Evolutionary conservation across 768 basidiomycete species (phyloP), one percentile per base, ranked within the genome.

Genomic region (Lepiota subincarnata): DNA sequence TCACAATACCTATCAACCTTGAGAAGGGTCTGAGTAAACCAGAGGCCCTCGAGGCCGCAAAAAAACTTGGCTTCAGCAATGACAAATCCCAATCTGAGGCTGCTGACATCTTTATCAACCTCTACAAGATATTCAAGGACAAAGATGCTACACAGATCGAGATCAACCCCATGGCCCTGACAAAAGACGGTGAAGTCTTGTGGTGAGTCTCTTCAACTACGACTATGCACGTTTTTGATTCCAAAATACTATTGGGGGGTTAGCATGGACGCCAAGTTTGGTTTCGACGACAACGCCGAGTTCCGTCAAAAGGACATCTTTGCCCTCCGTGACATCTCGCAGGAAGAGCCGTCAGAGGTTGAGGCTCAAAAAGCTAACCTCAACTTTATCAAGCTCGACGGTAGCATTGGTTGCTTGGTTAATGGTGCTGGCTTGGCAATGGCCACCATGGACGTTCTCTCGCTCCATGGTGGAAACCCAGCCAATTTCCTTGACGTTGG

Each of bases 381-480:
- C 65, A 98, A 95, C 77, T 98, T 98, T 70, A 98, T 98, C 80
- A 98, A 99, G 74, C 86, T 99, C 40, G 97, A 99, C 65, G 97
- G 97, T 26, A 89, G 81, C 70, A 86, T 99, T 56, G 97, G 97
- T 24, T 99, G 97, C 74, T 76, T 99, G 48, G 97, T 99, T 57
- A 99, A 99, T 63, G 97, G 97, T 63, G 97, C 97, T 48, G 97
- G 97, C 64, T 76, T 99, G 57, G 97, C 97, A 47, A 99, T 99
- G 97, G 97, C 97, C 35, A 99, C 97, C 52, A 98, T 99, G 97
- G 97, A 99, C 64, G 96, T 98, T n/a, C 79, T 99, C 53, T 83
- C 94, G 44, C 76, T 97, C 48, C 92, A 98, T 66, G 97, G 97
- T 45, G 97, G 92, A 48, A 87, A 95, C 61, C 97, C 97, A 4